Percentiles rank a stretch among this genome's conserved stretches.
Evolutionary conservation across 768 basidiomycete species (phyloP).

Genomic region (Naematelia aurantialba): DNA sequence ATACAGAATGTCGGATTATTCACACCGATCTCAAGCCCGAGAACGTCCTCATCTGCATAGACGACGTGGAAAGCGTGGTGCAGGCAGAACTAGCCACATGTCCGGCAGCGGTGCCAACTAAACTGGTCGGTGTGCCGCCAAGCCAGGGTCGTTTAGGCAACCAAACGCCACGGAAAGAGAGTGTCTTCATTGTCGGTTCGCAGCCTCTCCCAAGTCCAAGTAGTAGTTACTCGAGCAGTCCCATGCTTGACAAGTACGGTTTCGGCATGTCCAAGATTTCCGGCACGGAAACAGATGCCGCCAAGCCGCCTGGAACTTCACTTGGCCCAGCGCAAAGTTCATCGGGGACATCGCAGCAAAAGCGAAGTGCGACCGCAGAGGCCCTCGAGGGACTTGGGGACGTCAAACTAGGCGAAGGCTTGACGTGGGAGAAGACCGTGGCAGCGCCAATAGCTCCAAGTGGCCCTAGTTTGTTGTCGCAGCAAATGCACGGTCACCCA

Average conservation of each 20-base stretch:
- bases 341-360: background rate
- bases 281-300: slow-evolving; percentile 20
- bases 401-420: slow-evolving; percentile 47
- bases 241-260: slow-evolving; percentile 77
- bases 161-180: slow-evolving; percentile 81
- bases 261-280: slow-evolving; percentile 92
- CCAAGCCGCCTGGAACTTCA: slow-evolving; percentile 11
- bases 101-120: slow-evolving; percentile 63
- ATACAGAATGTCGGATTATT: slow-evolving; percentile 92
- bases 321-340: background rate
- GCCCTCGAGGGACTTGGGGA: slow-evolving; percentile 56
- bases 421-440: slow-evolving; percentile 47
- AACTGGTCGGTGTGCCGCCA: slow-evolving; percentile 82
- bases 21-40: slow-evolving; percentile 98
- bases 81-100: slow-evolving; percentile 67
- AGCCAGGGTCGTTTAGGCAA: slow-evolving; percentile 90
- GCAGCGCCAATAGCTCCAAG: slow-evolving; percentile 30
- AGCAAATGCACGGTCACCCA: slow-evolving; percentile 55
- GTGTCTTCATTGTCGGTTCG: slow-evolving; percentile 82
- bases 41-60: slow-evolving; percentile 94
- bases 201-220: slow-evolving; percentile 80
- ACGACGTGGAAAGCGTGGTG: slow-evolving; percentile 92
- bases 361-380: slow-evolving; percentile 53
- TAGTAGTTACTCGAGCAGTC: slow-evolving; percentile 65
- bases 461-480: slow-evolving; percentile 71